Evolutionary conservation across 345 rosid species (phyloP), one percentile per base, ranked within the genome.

Genomic region (Lumnitzera littorea): DNA sequence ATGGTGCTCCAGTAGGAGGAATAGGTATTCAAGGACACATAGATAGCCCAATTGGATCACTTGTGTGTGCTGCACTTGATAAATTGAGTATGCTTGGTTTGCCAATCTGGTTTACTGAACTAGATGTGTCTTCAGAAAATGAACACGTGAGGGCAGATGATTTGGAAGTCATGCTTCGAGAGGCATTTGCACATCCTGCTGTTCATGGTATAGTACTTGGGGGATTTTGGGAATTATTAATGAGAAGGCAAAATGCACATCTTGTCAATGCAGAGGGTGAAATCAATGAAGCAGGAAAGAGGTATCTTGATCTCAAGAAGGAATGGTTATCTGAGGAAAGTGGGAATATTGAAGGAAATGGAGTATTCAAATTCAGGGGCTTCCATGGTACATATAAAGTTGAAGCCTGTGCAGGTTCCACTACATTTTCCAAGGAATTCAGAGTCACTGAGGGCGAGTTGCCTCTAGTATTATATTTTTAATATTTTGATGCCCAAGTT

Each of bases 181-280:
- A 94, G 72, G 95, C 89, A 0, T 90, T 69, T 47, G 96, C 96
- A 13, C 99, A 94, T 57, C 99, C 97, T 0, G 86, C 97, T 0
- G 91, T 90, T 54, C 95, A 90, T 61, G 99, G 99, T 13, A 68
- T 90, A 50, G 72, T 94, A 94, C 81, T 94, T 54, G 89, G 99
- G 99, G 99, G 99, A 43, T 90, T 94, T 52, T 90, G 99, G 99
- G 97, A 94, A 84, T 64, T 86, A 74, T 90, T 81, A 74, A 27
- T 83, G 95, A 75, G 70, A 27, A 27, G 98, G 64, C 73, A 82
- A 50, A 66, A 79, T 58, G 68, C 95, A 2, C 91, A 88, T 65
- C 68, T 94, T 82, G 97, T 94, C 23, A 65, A 86, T 47, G 99
- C 96, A 0, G 96, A 94, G 66, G 99, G 99, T 9, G 86, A 90